phyloP scores from a whole-genome alignment of 768 basidiomycete genomes.

The Panaeolus cyanescens region DNA sequence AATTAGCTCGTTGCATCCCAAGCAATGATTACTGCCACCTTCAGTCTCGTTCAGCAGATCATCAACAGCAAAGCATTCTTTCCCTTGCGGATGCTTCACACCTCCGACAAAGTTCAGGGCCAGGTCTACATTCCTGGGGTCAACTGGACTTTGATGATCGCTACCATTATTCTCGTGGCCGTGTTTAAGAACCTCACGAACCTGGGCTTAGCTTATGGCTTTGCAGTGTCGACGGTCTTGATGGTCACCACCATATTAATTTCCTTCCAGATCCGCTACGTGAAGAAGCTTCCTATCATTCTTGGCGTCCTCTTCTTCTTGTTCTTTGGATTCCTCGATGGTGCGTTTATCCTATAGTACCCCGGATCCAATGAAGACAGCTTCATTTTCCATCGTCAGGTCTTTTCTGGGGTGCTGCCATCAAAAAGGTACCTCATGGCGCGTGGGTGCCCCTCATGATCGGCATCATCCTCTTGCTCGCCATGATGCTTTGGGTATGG shows the following conservation, averaged over 20 bases:
- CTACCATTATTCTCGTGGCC: conserved; percentile 53
- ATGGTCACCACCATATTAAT: conserved; percentile 60
- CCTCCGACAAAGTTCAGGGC: conserved; percentile 60
- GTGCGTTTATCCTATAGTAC: no score
- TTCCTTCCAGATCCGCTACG: conserved; percentile 55
- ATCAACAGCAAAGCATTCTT: conserved; percentile 63
- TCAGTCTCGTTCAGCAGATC: conserved; percentile 63
- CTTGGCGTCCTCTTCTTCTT: conserved; percentile 49
- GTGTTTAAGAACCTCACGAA: conserved; percentile 55
- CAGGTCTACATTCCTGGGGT: conserved; percentile 67
- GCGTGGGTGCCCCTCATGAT: conserved; percentile 71
- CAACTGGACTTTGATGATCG: conserved; percentile 61
- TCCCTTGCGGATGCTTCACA: conserved; percentile 59
- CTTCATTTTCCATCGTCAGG: conserved; percentile 15
- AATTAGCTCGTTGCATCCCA: conserved; percentile 61
- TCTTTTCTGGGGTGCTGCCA: conserved; percentile 65
- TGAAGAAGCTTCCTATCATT: conserved; percentile 49
- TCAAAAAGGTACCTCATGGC: conserved; percentile 63
- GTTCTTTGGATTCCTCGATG: conserved; percentile 66
- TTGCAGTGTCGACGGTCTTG: conserved; percentile 69
- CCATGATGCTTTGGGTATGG: conserved; percentile 72
- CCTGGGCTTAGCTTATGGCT: conserved; percentile 65
- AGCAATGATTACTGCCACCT: conserved; percentile 71
- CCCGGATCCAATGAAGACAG: no score
- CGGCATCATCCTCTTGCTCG: conserved; percentile 45